phyloP scores from a whole-genome alignment of 768 basidiomycete genomes.

The Tephrocybe sp. region DNA sequence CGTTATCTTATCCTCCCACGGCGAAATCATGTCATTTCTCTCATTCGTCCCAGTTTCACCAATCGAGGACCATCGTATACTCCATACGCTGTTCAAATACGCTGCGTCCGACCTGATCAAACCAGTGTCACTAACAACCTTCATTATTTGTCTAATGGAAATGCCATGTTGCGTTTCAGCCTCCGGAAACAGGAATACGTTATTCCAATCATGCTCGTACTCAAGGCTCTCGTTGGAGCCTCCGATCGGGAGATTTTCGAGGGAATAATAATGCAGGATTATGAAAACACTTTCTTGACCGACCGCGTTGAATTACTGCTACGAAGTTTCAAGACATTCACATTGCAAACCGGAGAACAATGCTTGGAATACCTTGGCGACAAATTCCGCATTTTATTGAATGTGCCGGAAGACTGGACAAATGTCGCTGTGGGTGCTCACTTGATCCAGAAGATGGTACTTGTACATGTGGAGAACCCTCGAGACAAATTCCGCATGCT shows the following conservation, averaged over 20 bases:
- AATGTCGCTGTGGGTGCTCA: constrained; percentile 78
- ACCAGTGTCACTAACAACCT: constrained; percentile 91
- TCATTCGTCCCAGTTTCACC: constrained; percentile 86
- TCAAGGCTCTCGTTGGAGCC: constrained; percentile 89
- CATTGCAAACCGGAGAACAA: constrained; percentile 81
- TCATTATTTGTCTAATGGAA: constrained; percentile 97
- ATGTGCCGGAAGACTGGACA: constrained; percentile 90
- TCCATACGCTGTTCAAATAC: constrained; percentile 90
- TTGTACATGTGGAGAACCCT: constrained; percentile 85
- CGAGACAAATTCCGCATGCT: constrained; percentile 95
- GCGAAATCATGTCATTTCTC: constrained; percentile 91
- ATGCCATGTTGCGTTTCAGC: constrained; percentile 93
- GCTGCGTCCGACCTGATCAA: constrained; percentile 92
- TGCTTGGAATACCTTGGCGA: constrained; percentile 95
- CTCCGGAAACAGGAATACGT: constrained; percentile 99
- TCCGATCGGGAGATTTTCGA: constrained; percentile 97
- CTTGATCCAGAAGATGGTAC: constrained; percentile 79
- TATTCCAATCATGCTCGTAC: constrained; percentile 93
- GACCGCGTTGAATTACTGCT: constrained; percentile 94
- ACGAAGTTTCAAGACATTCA: constrained; percentile 93
- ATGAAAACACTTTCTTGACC: constrained; percentile 94
- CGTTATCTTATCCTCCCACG: constrained; percentile 96
- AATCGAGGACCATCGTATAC: constrained; percentile 96
- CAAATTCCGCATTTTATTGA: constrained; percentile 92
- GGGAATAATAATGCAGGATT: constrained; percentile 94